Base-by-base conservation (phyloP, 2,329 filamentous ascomycete species). In the Fusarium nisikadoi region DNA sequence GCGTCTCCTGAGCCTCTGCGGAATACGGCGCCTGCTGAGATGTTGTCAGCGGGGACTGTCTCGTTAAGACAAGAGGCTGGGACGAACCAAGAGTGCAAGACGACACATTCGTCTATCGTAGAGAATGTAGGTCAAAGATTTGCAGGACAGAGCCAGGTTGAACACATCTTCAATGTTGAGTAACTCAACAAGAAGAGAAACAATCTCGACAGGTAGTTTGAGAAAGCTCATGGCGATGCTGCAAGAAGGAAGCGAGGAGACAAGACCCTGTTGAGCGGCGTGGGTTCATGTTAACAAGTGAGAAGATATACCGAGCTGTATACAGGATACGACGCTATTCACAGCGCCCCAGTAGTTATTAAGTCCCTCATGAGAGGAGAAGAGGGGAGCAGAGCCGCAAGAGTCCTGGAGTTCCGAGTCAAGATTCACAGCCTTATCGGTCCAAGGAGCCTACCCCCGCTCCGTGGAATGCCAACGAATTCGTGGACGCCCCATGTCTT, bases 131-230 rank as follows among this genome's bases (percentile, higher is more conserved):
- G 83, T 81, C 36, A 93, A 83, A 25, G 84, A 82, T 10, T 80
- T 83, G 68, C 88, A 89, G 45, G 85, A 85, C 49, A 84, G 82
- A 43, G 87, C 86, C 46, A 93, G 80, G 68, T 87, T 83, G 65
- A 90, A 85, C 42, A 89, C 83, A 71, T 92, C 89, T 50, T 89
- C 84, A 31, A 91, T 80, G 23, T 86, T 83, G 39, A 93, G 83
- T 61, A 84, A 80, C 11, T 82, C 82, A 12, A 86, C 84, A 56
- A 93, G 86, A 56, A 87, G 84, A 54, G 87, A 87, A 33, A 92
- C 80, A n/a, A 93, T 83, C 79, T 93, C 92, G 76, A 88, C 90
- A 1, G 91, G 91, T 17, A 93, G 65, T 20, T 65, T 71, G 39
- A 78, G 64, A 27, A 84, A 72, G 53, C 78, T 76, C 79, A 83